These are phyloP conservation scores for Flammula alnicola DNA, from an alignment of 1,284 basidiomycete species.

Conservation along the genomic window DNA sequence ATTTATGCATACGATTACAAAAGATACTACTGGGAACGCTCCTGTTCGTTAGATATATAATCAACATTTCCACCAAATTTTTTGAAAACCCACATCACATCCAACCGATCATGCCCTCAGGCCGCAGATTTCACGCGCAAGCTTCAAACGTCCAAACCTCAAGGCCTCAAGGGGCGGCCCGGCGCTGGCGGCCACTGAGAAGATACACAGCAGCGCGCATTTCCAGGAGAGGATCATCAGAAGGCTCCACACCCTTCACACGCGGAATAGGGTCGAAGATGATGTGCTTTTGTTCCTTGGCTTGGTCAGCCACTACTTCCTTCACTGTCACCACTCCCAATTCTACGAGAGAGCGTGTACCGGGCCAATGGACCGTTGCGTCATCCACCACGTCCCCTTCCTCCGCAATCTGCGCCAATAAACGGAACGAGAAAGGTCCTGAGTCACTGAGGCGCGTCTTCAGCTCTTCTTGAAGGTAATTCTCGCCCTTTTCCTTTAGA, in stretches of 20 bases:
- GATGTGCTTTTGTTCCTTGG: conserved; percentile 21
- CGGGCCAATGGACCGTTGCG: conserved; percentile 21
- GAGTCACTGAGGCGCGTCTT: conserved; percentile 4
- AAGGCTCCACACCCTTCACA: conserved; percentile 19
- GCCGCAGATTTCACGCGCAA: neutral
- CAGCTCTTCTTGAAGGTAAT: conserved; percentile 20
- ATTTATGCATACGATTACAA: no score
- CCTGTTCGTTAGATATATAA: no score
- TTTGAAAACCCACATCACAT: no score
- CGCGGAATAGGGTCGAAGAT: conserved; percentile 23
- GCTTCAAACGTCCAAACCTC: neutral
- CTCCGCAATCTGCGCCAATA: conserved; percentile 18
- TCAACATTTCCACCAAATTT: no score
- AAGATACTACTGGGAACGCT: no score
- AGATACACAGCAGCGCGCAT: conserved; percentile 21
- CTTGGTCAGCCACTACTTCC: conserved; percentile 5
- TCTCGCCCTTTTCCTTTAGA: conserved; percentile 6
- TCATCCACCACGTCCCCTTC: conserved; percentile 18
- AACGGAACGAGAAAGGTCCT: conserved; percentile 14
- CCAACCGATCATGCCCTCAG: no score
- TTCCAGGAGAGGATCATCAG: conserved; percentile 20
- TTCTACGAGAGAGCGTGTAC: conserved; percentile 14
- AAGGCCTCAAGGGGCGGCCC: conserved; percentile 12
- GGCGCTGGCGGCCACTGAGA: conserved; percentile 18
- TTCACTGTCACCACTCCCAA: conserved; percentile 17